A percentile compares a stretch with the other conserved stretches of the same genome.
phyloP scores from a whole-genome alignment of 2,329 filamentous ascomycete genomes.

The Neofusicoccum umdonicola region DNA sequence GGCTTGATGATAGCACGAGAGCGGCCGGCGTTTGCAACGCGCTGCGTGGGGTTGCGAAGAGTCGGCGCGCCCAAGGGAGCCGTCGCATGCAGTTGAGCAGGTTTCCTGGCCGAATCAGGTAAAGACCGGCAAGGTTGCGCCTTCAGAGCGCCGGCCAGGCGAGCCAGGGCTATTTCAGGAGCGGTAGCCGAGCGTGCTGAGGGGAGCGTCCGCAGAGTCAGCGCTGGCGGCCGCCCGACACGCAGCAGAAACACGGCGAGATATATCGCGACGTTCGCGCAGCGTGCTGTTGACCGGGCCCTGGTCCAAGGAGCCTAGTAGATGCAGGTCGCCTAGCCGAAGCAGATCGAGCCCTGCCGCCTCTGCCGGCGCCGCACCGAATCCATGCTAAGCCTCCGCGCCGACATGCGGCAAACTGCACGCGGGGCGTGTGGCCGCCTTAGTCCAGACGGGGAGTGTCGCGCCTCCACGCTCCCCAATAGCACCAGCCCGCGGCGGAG shows the following conservation, averaged over 20 bases:
- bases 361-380: not conserved
- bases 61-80: conserved; percentile 8
- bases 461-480: not conserved
- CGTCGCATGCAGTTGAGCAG: conserved; percentile 18
- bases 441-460: not conserved
- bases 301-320: not conserved
- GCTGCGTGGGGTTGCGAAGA: conserved; percentile 14
- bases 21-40: conserved; percentile 1
- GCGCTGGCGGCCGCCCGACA: not conserved
- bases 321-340: conserved; percentile 9
- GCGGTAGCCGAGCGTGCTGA: conserved; percentile 1
- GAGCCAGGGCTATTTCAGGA: conserved; percentile 2
- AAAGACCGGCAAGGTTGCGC: conserved; percentile 10
- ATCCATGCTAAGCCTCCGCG: not conserved
- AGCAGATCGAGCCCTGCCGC: conserved; percentile 9
- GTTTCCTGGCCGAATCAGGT: conserved; percentile 9
- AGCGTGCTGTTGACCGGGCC: not conserved
- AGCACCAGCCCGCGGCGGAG: not conserved
- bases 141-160: not conserved
- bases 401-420: too few species aligned
- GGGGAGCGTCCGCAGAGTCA: not conserved
- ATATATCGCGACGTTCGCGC: not conserved
- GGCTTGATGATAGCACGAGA: conserved; percentile 7
- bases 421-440: too few species aligned
- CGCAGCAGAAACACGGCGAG: not conserved